Conservation (phyloP, 768 basidiomycete species). For the Leccinum sublutescens region DNA sequence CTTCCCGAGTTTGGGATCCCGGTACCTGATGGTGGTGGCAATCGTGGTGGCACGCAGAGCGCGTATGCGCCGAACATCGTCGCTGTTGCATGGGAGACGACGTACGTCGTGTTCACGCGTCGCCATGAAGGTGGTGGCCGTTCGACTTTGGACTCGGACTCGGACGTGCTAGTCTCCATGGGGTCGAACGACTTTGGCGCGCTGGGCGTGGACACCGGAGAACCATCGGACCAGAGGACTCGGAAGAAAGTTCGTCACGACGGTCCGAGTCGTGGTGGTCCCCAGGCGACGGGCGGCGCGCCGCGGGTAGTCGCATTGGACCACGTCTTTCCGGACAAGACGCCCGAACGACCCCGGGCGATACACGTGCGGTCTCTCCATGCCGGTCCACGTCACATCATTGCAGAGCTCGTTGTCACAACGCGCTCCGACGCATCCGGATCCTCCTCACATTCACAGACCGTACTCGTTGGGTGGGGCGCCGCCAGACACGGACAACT, state of each 20-base stretch:
- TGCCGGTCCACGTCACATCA: conserved; percentile 66
- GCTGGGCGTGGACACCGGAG: conserved; percentile 51
- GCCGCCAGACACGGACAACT: conserved; percentile 83
- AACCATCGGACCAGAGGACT: background rate
- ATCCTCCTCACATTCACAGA: conserved; percentile 9
- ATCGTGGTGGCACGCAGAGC: background rate
- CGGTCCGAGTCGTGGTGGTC: background rate
- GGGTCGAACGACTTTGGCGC: conserved; percentile 86
- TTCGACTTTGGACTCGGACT: background rate
- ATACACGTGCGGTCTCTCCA: conserved; percentile 43
- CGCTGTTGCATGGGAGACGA: conserved; percentile 82
- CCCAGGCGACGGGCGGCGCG: background rate
- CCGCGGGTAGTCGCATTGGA: conserved; percentile 14
- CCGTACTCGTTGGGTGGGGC: conserved; percentile 76
- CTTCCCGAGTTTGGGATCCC: conserved; percentile 22
- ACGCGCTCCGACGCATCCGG: conserved; percentile 19
- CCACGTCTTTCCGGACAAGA: conserved; percentile 40
- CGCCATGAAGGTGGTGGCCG: background rate
- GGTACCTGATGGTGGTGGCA: background rate
- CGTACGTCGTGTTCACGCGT: conserved; percentile 60
- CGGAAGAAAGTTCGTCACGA: background rate
- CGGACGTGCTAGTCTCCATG: conserved; percentile 69
- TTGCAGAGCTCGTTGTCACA: conserved; percentile 36
- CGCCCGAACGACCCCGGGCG: conserved; percentile 24
- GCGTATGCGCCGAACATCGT: background rate